Evolutionary conservation across 2,329 filamentous ascomycete genomes (phyloP), one percentile per base, ranked within the genome.

Genomic region (Aspergillus candidus): DNA sequence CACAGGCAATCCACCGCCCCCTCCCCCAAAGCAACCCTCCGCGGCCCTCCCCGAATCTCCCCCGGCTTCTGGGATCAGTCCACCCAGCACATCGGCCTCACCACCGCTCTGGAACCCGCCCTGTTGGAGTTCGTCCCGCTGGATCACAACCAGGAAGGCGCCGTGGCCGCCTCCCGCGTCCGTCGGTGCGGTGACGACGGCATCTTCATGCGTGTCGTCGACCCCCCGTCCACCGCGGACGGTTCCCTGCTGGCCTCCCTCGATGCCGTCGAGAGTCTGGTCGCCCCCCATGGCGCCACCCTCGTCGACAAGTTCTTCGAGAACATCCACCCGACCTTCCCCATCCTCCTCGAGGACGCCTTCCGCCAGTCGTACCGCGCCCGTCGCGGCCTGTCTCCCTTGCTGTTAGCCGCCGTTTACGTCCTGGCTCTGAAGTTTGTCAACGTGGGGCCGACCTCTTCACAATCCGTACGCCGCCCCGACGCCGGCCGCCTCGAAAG

Each of bases 371-470:
- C 69, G 30, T 70, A 72, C 44, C 63, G 63, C 12, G 60, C 65
- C n/a, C 57, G 66, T 27, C 60, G 59, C 18, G 59, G 59, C 17
- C 45, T 70, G 13, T 63, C 66, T 2, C 68, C 68, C 7, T 53
- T 68, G 12, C 54, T 70, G 5, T 50, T 71, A 4, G 60, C 66
- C 2, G 60, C 68, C 2, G 65, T 71, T n/a, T 73, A 94, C 58
- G 80, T 94, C 17, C 72, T 95, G 17, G 87, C 89, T 7, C 78
- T 94, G 58, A 89, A 91, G 63, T 94, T 89, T 83, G 93, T 89
- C 82, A 81, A 88, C 40, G 77, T 86, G 49, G 84, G 82, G 50
- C 77, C 82, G 13, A 78, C 81, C 15, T 74, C 81, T 14, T 74
- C 91, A 17, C 77, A 80, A 32, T 71, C 73, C 14, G 71, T 79